Evolutionary conservation across 495 filamentous ascomycete species (phyloP).

Genomic region (Podospora fimiseda): DNA sequence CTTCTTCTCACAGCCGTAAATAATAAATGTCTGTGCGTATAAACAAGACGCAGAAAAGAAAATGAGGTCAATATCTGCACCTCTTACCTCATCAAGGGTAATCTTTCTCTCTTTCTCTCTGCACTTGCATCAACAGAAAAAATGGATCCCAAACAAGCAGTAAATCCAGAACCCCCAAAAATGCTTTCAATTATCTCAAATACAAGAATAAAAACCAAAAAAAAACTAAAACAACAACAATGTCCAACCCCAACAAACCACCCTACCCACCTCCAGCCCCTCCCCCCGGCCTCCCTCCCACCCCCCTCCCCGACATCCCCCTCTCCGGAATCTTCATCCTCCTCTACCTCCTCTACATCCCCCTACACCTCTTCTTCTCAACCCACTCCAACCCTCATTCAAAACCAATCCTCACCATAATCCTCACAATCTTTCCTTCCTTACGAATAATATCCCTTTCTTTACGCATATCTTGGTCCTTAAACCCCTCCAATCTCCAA

Average conservation of each 20-base stretch:
- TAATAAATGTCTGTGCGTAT: too few species aligned
- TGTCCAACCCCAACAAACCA: background rate
- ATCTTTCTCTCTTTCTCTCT: too few species aligned
- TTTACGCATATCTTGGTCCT: background rate
- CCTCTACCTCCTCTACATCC: slow-evolving; percentile 51
- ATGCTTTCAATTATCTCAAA: too few species aligned
- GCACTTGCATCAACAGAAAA: too few species aligned
- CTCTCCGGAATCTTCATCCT: slow-evolving; percentile 56
- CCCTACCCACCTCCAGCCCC: background rate
- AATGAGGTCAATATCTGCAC: too few species aligned
- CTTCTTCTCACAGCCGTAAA: too few species aligned
- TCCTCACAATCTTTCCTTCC: background rate
- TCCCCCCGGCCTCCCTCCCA: slow-evolving; percentile 5
- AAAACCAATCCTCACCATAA: background rate
- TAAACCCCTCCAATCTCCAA: background rate
- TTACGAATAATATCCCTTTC: background rate
- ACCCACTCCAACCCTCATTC: background rate
- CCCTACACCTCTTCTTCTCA: slow-evolving; percentile 34
- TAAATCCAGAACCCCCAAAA: too few species aligned
- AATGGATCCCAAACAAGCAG: too few species aligned
- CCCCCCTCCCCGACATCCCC: slow-evolving; percentile 49
- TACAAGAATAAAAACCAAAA: too few species aligned
- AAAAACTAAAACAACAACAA: too few species aligned
- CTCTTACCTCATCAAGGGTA: too few species aligned
- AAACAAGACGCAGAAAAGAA: too few species aligned